A percentile compares a stretch with the other conserved stretches of the same genome.
Evolutionary conservation across 1,139 yeast species (phyloP).

Genomic region (Pichia kudriavzevii): DNA sequence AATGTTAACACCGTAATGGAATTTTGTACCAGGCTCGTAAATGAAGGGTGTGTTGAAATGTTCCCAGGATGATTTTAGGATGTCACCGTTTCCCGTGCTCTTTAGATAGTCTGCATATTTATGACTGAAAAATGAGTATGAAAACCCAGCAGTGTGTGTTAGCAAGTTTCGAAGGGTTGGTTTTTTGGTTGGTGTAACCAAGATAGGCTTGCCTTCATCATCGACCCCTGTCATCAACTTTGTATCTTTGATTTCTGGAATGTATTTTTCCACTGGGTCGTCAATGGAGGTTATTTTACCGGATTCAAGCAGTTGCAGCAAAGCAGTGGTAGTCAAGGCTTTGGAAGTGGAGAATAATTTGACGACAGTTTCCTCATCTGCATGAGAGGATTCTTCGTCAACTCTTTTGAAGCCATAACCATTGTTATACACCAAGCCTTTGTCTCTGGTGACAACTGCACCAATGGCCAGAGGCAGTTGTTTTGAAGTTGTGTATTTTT

Average conservation of each 20-base stretch:
- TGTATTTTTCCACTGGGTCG: slow-evolving; percentile 10
- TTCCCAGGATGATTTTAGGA: slow-evolving; percentile 8
- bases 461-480: slow-evolving; percentile 9
- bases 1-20: slow-evolving; percentile 10
- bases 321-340: slow-evolving; percentile 11
- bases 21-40: slow-evolving; percentile 12
- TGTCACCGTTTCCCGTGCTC: slow-evolving; percentile 1
- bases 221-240: slow-evolving; percentile 4
- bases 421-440: slow-evolving; percentile 8
- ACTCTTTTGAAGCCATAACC: slow-evolving; percentile 6
- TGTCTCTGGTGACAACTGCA: slow-evolving; percentile 8
- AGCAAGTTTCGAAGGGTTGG: slow-evolving; percentile 9
- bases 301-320: slow-evolving; percentile 5
- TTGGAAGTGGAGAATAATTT: slow-evolving; percentile 11
- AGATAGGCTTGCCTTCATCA: slow-evolving; percentile 3
- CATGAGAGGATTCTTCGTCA: not conserved
- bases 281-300: slow-evolving; percentile 11
- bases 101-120: slow-evolving; percentile 4
- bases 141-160: slow-evolving; percentile 12
- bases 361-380: slow-evolving; percentile 4
- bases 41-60: slow-evolving; percentile 9
- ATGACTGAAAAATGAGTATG: slow-evolving; percentile 9
- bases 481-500: slow-evolving; percentile 2
- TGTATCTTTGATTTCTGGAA: slow-evolving; percentile 5
- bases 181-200: slow-evolving; percentile 2